phyloP scores from a whole-genome alignment of 2,329 filamentous ascomycete genomes.

The Xylariomycetidae sp. region DNA sequence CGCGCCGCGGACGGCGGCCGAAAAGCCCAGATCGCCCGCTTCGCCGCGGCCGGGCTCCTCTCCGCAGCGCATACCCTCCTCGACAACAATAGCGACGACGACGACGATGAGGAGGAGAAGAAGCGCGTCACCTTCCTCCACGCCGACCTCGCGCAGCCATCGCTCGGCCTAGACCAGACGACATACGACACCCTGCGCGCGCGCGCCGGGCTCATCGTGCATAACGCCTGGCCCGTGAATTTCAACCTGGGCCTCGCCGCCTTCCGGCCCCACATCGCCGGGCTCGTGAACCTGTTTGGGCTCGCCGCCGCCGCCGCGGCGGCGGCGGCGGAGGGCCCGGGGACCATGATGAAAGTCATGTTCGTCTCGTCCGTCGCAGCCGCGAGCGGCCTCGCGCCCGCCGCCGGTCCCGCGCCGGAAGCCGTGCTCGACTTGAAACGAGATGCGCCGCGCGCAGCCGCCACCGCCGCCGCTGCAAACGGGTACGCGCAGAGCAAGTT shows the following conservation, averaged over 20 bases:
- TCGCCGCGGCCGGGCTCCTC: slow-evolving; percentile 3
- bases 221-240: slow-evolving; percentile 21
- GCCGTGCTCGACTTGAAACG: slow-evolving; percentile 7
- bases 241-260: slow-evolving; percentile 17
- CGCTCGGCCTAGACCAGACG: slow-evolving; percentile 11
- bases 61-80: not conserved
- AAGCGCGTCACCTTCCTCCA: slow-evolving; percentile 19
- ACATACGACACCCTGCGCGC: slow-evolving; percentile 10
- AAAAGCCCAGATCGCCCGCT: slow-evolving; percentile 4
- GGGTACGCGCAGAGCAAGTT: slow-evolving; percentile 25
- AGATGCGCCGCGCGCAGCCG: slow-evolving; percentile 1
- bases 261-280: slow-evolving; percentile 16
- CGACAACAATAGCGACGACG: too few species aligned
- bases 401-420: slow-evolving; percentile 11
- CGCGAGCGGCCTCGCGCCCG: slow-evolving; percentile 3
- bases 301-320: slow-evolving; percentile 9
- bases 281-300: slow-evolving; percentile 15
- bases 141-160: slow-evolving; percentile 12
- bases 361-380: slow-evolving; percentile 20
- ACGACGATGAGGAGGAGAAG: too few species aligned
- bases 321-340: too few species aligned
- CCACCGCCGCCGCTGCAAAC: slow-evolving; percentile 2
- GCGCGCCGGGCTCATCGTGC: slow-evolving; percentile 14
- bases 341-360: slow-evolving; percentile 7
- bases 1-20: slow-evolving; percentile 15